phyloP scores from a whole-genome alignment of 208 protist species.

The Lotmaria passim region DNA sequence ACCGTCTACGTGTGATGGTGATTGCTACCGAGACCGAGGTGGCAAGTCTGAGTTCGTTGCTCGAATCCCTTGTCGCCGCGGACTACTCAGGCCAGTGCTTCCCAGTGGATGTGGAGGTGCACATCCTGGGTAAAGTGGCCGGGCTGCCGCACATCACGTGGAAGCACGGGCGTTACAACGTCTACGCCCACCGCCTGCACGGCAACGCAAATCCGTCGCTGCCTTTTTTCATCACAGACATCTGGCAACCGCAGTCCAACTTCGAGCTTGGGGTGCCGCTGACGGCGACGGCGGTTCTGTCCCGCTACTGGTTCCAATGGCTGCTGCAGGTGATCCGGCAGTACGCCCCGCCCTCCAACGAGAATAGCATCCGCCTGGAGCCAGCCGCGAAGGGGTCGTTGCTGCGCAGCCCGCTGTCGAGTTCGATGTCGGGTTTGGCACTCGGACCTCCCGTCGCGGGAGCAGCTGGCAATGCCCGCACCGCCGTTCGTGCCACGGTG shows the following conservation, averaged over 20 bases:
- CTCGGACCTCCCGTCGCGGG: conserved; percentile 20
- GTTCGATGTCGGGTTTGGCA: conserved; percentile 12
- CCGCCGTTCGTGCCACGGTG: neutral
- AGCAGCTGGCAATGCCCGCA: neutral
- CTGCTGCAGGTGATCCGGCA: conserved; percentile 28
- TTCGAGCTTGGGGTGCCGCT: conserved; percentile 66
- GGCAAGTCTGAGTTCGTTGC: conserved; percentile 5
- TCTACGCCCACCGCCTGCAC: conserved; percentile 37
- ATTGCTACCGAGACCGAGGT: conserved; percentile 13
- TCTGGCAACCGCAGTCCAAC: conserved; percentile 61
- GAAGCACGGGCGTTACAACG: conserved; percentile 42
- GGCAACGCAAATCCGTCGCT: conserved; percentile 23
- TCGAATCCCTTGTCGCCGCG: conserved; percentile 31
- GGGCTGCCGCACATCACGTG: conserved; percentile 38
- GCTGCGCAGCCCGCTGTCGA: conserved; percentile 20
- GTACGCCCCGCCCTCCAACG: conserved; percentile 26
- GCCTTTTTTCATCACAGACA: conserved; percentile 32
- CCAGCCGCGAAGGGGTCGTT: neutral
- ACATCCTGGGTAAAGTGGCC: conserved; percentile 24
- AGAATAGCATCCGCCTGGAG: conserved; percentile 5
- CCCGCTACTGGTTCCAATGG: conserved; percentile 66
- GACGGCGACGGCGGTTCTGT: conserved; percentile 48
- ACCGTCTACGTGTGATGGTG: conserved; percentile 38
- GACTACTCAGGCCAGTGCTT: conserved; percentile 38
- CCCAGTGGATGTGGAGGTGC: conserved; percentile 49